Conservation (phyloP, 2,329 filamentous ascomycete genomes). For the Colletotrichum musae region DNA sequence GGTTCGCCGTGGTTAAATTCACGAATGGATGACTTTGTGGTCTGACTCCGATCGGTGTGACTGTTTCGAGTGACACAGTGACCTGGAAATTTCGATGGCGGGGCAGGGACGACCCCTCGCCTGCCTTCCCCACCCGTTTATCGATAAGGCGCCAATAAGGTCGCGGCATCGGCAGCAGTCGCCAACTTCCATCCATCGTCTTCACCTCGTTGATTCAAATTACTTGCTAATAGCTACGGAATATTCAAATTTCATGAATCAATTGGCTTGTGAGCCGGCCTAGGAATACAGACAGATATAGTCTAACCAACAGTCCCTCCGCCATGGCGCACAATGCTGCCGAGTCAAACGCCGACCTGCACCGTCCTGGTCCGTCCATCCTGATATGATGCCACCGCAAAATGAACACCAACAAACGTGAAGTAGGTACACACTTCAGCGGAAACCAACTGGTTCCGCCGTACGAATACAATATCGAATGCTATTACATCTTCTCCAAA, state of each 20-base stretch:
- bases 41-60: slow-evolving; percentile 26
- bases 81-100: slow-evolving; percentile 37
- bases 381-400: slow-evolving; percentile 30
- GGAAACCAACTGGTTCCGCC: neutral
- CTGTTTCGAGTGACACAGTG: slow-evolving; percentile 15
- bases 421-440: slow-evolving; percentile 33
- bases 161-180: too few species aligned
- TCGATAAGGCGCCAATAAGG: slow-evolving; percentile 3
- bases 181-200: too few species aligned
- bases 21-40: slow-evolving; percentile 27
- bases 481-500: neutral
- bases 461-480: slow-evolving; percentile 17
- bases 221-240: too few species aligned
- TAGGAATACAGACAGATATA: slow-evolving; percentile 17
- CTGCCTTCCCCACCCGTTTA: neutral
- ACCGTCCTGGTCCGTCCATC: slow-evolving; percentile 13
- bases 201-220: too few species aligned
- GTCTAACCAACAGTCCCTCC: slow-evolving; percentile 14
- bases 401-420: slow-evolving; percentile 26
- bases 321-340: slow-evolving; percentile 19
- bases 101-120: slow-evolving; percentile 37
- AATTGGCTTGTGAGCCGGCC: slow-evolving; percentile 17
- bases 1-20: neutral
- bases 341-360: slow-evolving; percentile 34
- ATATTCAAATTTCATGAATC: slow-evolving; percentile 23